Conservation (phyloP, 2,329 filamentous ascomycete species). For the Aureobasidium sp. region DNA sequence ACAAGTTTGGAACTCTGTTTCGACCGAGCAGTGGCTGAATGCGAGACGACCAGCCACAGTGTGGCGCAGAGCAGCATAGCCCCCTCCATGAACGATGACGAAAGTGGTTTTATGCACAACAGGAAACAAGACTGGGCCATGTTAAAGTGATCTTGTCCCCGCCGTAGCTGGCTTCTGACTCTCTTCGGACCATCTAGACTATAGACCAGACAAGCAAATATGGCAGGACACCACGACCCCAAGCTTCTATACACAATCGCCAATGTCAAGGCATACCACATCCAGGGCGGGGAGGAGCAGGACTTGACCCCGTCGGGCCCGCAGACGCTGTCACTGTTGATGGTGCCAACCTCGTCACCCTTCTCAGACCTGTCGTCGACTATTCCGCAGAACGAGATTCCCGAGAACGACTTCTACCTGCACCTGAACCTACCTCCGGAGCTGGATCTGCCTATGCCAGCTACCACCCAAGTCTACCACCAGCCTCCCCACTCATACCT, state of each 20-base stretch:
- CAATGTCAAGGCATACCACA: slow-evolving; percentile 84
- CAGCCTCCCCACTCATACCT: slow-evolving; percentile 88
- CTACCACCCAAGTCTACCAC: slow-evolving; percentile 95
- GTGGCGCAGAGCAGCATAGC: background rate
- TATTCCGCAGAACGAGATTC: slow-evolving; percentile 46
- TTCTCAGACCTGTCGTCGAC: slow-evolving; percentile 49
- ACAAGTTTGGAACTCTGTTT: too few species aligned
- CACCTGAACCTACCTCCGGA: slow-evolving; percentile 92
- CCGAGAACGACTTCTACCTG: slow-evolving; percentile 90
- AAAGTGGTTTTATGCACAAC: background rate
- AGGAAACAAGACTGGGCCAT: background rate
- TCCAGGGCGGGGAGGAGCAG: slow-evolving; percentile 78
- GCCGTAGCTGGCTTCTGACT: background rate
- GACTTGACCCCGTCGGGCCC: slow-evolving; percentile 76
- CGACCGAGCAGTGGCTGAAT: too few species aligned
- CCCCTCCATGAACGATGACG: background rate
- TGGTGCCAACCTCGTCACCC: slow-evolving; percentile 87
- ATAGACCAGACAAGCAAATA: slow-evolving; percentile 15
- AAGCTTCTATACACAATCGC: slow-evolving; percentile 55
- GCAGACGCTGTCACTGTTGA: slow-evolving; percentile 88
- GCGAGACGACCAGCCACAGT: background rate
- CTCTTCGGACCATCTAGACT: background rate
- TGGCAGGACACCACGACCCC: slow-evolving; percentile 46
- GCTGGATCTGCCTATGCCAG: slow-evolving; percentile 84
- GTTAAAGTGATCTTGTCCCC: background rate